phyloP scores from a whole-genome alignment of 805 yeast genomes.

The Ogataea dorogensis region DNA sequence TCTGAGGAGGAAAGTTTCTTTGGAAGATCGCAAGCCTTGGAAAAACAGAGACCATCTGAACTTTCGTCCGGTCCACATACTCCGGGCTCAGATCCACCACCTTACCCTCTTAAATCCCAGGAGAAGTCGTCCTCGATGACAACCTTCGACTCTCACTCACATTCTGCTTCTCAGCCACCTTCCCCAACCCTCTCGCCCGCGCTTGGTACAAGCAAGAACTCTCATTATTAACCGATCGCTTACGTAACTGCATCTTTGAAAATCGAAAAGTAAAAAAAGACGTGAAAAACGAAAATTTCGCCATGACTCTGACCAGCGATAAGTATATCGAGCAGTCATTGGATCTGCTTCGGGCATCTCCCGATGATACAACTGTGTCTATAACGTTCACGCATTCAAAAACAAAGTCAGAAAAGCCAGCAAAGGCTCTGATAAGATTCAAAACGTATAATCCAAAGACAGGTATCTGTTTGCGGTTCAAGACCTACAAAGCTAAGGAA shows the following conservation, averaged over 20 bases:
- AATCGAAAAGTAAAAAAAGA: not conserved
- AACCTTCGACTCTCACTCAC: too few species aligned
- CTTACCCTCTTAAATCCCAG: constrained; percentile 19
- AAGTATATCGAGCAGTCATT: constrained; percentile 31
- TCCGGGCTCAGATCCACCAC: constrained; percentile 32
- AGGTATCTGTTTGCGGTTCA: constrained; percentile 59
- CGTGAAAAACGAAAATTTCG: constrained; percentile 1
- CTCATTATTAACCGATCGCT: constrained; percentile 3
- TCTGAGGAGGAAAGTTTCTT: constrained; percentile 61
- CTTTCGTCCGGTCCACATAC: constrained; percentile 11
- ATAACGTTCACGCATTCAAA: constrained; percentile 35
- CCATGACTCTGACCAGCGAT: constrained; percentile 24
- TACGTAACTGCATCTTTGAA: constrained; percentile 2
- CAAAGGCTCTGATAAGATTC: constrained; percentile 41
- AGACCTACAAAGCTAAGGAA: constrained; percentile 66
- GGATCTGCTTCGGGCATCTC: constrained; percentile 29
- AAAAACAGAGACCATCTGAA: constrained; percentile 8
- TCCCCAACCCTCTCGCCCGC: constrained; percentile 10
- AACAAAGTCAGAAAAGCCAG: constrained; percentile 16
- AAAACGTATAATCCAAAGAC: constrained; percentile 64
- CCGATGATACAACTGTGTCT: constrained; percentile 31
- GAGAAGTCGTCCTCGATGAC: constrained; percentile 6
- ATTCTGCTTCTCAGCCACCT: too few species aligned
- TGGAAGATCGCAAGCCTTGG: constrained; percentile 38
- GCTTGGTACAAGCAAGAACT: constrained; percentile 7